phyloP scores from a whole-genome alignment of 2,329 filamentous ascomycete species.

The Ophiostoma sp. region DNA sequence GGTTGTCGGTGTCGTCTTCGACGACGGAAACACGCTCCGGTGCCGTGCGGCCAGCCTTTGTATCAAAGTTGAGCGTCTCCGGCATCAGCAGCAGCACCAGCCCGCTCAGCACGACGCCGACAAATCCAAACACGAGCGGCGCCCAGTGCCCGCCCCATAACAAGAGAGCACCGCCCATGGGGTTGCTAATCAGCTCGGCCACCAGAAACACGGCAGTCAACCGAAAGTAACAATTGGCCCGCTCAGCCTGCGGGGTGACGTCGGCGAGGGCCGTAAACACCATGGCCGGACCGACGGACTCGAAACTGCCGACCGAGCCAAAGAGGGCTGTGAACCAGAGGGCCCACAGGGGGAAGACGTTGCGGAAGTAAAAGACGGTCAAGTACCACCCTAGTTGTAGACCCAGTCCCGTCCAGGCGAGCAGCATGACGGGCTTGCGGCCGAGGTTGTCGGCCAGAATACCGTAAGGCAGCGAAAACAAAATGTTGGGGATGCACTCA shows the following conservation, averaged over 20 bases:
- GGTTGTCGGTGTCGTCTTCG: not conserved
- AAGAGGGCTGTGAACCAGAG: constrained; percentile 40
- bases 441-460: constrained; percentile 51
- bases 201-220: constrained; percentile 41
- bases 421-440: constrained; percentile 43
- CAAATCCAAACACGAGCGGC: constrained; percentile 41
- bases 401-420: constrained; percentile 34
- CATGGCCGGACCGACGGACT: constrained; percentile 44
- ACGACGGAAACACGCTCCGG: not conserved
- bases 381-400: constrained; percentile 32
- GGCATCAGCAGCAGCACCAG: constrained; percentile 41
- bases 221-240: constrained; percentile 46
- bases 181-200: constrained; percentile 43
- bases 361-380: constrained; percentile 35
- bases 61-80: constrained; percentile 44
- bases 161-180: constrained; percentile 41
- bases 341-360: constrained; percentile 45
- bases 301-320: constrained; percentile 46
- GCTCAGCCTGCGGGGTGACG: constrained; percentile 40
- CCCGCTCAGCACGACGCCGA: constrained; percentile 35
- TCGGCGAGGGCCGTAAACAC: constrained; percentile 49
- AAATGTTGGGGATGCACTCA: constrained; percentile 46
- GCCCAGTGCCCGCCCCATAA: constrained; percentile 41
- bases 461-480: constrained; percentile 49
- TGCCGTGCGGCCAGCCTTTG: not conserved